These are phyloP conservation scores for Noccaea bulbosa DNA, from an alignment of 345 rosid species.

Conservation along the genomic window DNA sequence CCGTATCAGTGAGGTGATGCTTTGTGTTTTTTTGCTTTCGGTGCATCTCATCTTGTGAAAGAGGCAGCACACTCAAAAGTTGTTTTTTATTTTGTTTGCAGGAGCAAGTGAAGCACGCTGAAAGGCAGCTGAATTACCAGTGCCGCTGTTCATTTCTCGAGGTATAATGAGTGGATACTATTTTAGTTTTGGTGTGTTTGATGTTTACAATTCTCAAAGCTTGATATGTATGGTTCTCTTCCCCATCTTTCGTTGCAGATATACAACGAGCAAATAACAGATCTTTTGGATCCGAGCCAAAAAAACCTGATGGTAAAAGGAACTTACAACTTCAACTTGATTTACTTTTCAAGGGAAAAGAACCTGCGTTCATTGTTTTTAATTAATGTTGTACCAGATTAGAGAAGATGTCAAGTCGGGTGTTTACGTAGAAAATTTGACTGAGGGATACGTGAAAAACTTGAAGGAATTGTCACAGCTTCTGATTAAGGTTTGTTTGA, in stretches of 20 bases:
- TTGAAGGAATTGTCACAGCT: slow-evolving; percentile 85
- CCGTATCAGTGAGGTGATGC: slow-evolving; percentile 82
- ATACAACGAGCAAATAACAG: slow-evolving; percentile 97
- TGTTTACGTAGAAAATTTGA: slow-evolving; percentile 88
- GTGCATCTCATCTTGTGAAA: background rate
- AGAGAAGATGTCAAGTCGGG: slow-evolving; percentile 97
- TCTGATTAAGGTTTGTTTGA: slow-evolving; percentile 67
- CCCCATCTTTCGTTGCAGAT: slow-evolving; percentile 61
- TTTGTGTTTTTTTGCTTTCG: slow-evolving; percentile 29
- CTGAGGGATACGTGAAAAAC: slow-evolving; percentile 74
- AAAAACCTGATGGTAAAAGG: slow-evolving; percentile 75
- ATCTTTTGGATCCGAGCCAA: slow-evolving; percentile 90
- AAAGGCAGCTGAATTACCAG: slow-evolving; percentile 87
- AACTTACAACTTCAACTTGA: slow-evolving; percentile 27
- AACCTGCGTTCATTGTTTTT: slow-evolving; percentile 19
- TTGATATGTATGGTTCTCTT: slow-evolving; percentile 28
- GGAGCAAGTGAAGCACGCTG: slow-evolving; percentile 89
- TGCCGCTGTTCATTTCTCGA: slow-evolving; percentile 98
- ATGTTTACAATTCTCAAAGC: slow-evolving; percentile 19
- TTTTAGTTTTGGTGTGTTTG: slow-evolving; percentile 1
- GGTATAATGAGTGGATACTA: slow-evolving; percentile 50
- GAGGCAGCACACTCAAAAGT: slow-evolving; percentile 13
- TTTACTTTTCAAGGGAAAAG: slow-evolving; percentile 7
- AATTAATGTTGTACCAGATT: slow-evolving; percentile 56
- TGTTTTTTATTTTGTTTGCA: slow-evolving; percentile 43